Conservation (phyloP, 345 rosid species). For the Stellera chamaejasme region DNA sequence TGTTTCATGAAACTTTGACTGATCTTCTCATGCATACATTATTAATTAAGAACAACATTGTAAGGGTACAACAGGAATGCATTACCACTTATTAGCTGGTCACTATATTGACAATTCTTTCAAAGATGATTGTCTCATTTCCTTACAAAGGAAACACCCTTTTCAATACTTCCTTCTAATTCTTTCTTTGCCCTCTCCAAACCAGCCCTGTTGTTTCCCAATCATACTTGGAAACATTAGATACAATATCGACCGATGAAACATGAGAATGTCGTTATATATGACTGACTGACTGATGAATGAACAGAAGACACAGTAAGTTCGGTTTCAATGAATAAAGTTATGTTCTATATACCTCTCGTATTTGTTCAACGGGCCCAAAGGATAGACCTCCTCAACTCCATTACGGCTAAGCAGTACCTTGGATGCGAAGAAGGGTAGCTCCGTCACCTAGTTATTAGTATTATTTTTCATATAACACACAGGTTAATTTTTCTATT, state of each 20-base stretch:
- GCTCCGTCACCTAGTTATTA: slow-evolving; percentile 72
- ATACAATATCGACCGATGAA: background rate
- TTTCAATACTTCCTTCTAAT: slow-evolving; percentile 63
- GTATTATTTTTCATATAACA: background rate
- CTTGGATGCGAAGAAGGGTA: slow-evolving; percentile 89
- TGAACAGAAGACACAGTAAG: background rate
- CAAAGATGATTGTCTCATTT: slow-evolving; percentile 25
- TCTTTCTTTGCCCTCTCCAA: slow-evolving; percentile 92
- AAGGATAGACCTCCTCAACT: slow-evolving; percentile 62
- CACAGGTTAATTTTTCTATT: background rate
- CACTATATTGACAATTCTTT: background rate
- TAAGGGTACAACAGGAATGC: background rate
- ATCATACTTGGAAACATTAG: background rate
- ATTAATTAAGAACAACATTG: background rate
- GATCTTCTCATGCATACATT: background rate
- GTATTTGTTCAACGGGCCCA: slow-evolving; percentile 74
- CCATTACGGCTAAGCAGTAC: slow-evolving; percentile 77
- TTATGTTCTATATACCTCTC: slow-evolving; percentile 47
- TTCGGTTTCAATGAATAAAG: slow-evolving; percentile 1
- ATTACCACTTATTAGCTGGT: slow-evolving; percentile 12
- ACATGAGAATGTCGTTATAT: background rate
- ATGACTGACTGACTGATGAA: background rate
- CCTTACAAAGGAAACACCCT: slow-evolving; percentile 62
- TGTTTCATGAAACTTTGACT: slow-evolving; percentile 10
- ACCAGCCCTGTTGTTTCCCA: slow-evolving; percentile 35